Conservation (phyloP, 164 flowering plant species). For the Kalanchoe fedtschenkoi region DNA sequence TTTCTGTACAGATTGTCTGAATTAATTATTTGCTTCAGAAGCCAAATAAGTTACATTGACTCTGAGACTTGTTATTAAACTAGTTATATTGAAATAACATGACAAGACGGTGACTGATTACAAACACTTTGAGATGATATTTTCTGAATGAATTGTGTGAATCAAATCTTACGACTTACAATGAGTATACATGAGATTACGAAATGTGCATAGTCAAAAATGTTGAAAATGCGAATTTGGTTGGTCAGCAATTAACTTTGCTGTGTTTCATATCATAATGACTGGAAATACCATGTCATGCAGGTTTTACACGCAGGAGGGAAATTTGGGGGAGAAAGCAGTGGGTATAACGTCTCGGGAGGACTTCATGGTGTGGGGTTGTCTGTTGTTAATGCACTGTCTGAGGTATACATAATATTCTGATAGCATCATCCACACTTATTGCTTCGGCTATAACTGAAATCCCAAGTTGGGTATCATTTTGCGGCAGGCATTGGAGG, state of each 20-base stretch:
- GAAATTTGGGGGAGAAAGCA: constrained; percentile 95
- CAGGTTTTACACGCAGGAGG: constrained; percentile 99
- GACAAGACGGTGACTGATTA: background rate
- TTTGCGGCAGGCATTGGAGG: constrained; percentile 51
- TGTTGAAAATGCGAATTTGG: background rate
- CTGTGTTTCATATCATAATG: background rate
- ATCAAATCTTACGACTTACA: background rate
- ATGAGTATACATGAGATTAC: background rate
- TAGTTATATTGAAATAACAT: background rate
- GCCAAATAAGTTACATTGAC: background rate
- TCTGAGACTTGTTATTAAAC: background rate
- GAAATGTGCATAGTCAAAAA: background rate
- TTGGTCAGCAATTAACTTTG: background rate
- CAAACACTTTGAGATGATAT: background rate
- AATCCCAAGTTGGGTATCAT: constrained; percentile 1
- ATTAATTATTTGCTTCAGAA: background rate
- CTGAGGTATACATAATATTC: constrained; percentile 49
- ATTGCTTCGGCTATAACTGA: background rate
- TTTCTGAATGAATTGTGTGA: background rate
- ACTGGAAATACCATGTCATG: too few species aligned
- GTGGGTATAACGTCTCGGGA: constrained; percentile 95
- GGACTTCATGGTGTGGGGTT: constrained; percentile 98
- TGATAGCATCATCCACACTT: background rate
- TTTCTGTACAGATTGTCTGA: background rate
- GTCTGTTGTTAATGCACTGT: constrained; percentile 96